phyloP scores from a whole-genome alignment of 768 basidiomycete genomes.

The Royoungia palumana region DNA sequence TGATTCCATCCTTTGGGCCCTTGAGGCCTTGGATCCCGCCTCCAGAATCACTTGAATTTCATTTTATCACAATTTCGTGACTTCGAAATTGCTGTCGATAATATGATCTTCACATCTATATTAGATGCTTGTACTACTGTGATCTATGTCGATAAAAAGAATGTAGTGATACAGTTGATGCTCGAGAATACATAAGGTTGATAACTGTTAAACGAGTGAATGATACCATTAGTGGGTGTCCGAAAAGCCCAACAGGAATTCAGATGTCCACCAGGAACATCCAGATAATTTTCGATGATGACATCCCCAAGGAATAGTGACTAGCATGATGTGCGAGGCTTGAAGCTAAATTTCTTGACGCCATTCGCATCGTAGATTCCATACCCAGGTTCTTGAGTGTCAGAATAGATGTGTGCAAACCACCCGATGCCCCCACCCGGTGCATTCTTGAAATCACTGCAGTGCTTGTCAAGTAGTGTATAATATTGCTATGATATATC shows the following conservation, averaged over 20 bases:
- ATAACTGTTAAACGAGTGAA: background rate
- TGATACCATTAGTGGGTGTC: background rate
- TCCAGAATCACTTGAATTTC: too few species aligned
- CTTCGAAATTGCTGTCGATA: too few species aligned
- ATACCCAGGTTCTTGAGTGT: slow-evolving; percentile 63
- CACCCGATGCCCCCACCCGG: slow-evolving; percentile 67
- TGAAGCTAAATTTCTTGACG: slow-evolving; percentile 58
- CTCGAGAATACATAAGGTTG: slow-evolving; percentile 4
- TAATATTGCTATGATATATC: slow-evolving; percentile 45
- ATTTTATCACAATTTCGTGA: too few species aligned
- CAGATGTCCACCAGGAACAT: background rate
- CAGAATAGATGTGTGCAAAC: slow-evolving; percentile 81
- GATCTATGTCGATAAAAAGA: too few species aligned
- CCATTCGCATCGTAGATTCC: slow-evolving; percentile 56
- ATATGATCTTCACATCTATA: too few species aligned
- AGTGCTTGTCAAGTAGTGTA: slow-evolving; percentile 59
- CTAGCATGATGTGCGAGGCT: slow-evolving; percentile 60
- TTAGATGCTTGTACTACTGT: too few species aligned
- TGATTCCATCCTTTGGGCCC: too few species aligned
- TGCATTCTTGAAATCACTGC: slow-evolving; percentile 56
- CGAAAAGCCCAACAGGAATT: too few species aligned
- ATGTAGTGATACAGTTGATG: background rate
- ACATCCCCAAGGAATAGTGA: background rate
- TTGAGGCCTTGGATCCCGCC: too few species aligned
- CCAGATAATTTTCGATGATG: background rate